Base-by-base conservation (phyloP, 441 rosid species). In the Geranium incanum region DNA sequence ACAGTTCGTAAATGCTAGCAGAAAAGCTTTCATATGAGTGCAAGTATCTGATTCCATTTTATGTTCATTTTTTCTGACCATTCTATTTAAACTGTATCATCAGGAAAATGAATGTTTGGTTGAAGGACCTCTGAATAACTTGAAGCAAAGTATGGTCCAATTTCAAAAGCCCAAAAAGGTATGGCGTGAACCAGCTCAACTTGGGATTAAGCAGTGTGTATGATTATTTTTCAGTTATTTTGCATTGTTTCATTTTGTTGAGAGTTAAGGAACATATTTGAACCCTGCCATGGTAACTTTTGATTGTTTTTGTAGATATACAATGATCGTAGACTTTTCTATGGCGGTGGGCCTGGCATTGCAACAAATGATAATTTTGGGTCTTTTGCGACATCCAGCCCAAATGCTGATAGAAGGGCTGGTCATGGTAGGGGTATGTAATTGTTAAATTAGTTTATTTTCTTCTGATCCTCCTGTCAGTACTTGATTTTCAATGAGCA, bases 111-210 rank as follows among this genome's bases (percentile, higher is more conserved):
- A 91, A 81, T 93, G 98, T 82, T 86, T 95, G 84, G 99, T 95
- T 79, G 99, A 95, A 82, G 99, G 98, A 63, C 99, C 99, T 80
- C 84, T 93, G 70, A 95, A 86, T 83, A 95, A 95, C 81, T 82
- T 95, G 84, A 95, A 95, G 84, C 98, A 93, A 86, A 95, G 98
- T 79, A 95, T 93, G 98, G 89, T 93, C 68, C 99, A 95, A 67
- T 95, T 93, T 83, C 98, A 92, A 80, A 89, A 89, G 86, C 99
- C 99, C 68, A 90, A 91, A 80, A 89, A 91, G 95, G 97, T 93
- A 78, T 57, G 74, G 21, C 9, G 19, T 16, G 23, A n/a, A 5
- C 50, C 13, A 57, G 63, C 21, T 57, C 63, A 16, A 57, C 23
- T 16, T 57, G 63, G 16, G 8, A 15, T 57, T 38, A 52, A 38